Percentiles rank a stretch among this genome's conserved stretches.
phyloP scores from a whole-genome alignment of 805 yeast species.

The Saturnispora quitensis region DNA sequence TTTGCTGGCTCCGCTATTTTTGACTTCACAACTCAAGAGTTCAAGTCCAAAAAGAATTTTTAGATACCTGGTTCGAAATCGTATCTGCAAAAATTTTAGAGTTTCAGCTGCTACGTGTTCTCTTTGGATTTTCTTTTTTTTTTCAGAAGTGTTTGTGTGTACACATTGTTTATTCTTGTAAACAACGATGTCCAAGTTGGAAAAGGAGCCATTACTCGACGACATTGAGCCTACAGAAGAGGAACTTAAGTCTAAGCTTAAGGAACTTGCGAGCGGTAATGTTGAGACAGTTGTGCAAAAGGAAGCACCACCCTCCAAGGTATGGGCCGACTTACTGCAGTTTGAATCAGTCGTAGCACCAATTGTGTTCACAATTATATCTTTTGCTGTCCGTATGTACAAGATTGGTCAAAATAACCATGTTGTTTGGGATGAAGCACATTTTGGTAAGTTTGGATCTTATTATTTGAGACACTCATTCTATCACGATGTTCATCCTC shows the following conservation, averaged over 20 bases:
- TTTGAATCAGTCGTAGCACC: conserved; percentile 38
- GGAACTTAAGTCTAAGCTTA: conserved; percentile 25
- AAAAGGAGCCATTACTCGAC: conserved; percentile 8
- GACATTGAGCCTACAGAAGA: conserved; percentile 19
- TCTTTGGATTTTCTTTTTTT: conserved; percentile 4
- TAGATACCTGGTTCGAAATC: not conserved
- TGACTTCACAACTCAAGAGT: not conserved
- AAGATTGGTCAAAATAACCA: conserved; percentile 45
- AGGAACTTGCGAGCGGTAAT: conserved; percentile 21
- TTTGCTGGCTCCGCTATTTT: no score
- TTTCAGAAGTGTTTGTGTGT: not conserved
- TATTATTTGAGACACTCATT: conserved; percentile 80
- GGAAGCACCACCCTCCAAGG: conserved; percentile 11
- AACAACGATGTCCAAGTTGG: conserved; percentile 4
- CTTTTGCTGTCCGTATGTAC: conserved; percentile 67
- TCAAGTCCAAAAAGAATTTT: not conserved
- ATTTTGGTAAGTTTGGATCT: conserved; percentile 92
- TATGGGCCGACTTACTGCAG: conserved; percentile 12
- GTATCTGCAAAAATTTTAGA: no score
- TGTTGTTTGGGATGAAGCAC: conserved; percentile 89
- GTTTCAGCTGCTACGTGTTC: conserved; percentile 6
- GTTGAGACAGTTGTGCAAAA: conserved; percentile 9
- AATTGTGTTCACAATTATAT: conserved; percentile 53
- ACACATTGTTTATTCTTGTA: not conserved
- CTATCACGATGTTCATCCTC: conserved; percentile 97